Percentiles rank a stretch among this genome's conserved stretches.
Conservation (phyloP, 176 grass and related monocot genomes). For the Ampelocalamus luodianensis region DNA sequence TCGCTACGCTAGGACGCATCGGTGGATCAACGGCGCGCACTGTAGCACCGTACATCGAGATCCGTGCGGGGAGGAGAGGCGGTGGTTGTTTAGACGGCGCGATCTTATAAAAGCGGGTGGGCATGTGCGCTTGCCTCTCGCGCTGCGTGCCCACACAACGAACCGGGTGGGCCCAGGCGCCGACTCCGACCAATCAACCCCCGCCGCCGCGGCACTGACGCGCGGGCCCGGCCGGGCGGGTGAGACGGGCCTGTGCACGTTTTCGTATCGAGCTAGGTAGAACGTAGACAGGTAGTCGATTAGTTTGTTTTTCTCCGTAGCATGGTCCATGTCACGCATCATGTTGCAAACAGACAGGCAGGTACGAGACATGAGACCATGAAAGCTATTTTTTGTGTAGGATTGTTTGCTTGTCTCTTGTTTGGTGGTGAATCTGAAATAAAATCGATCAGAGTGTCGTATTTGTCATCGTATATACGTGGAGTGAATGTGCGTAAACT, state of each 20-base stretch:
- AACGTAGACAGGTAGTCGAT: not conserved
- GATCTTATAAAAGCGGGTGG: not conserved
- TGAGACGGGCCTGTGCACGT: not conserved
- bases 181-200: not conserved
- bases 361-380: not conserved
- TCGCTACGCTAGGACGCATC: no score
- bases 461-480: no score
- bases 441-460: no score
- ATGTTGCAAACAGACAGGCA: not conserved
- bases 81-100: not conserved
- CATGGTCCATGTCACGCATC: no score
- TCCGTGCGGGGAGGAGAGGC: not conserved
- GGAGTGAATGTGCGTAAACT: no score
- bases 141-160: not conserved
- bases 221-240: not conserved
- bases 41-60: not conserved
- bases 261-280: not conserved
- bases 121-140: not conserved
- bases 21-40: not conserved
- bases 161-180: not conserved
- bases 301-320: not conserved
- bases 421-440: no score
- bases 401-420: not conserved
- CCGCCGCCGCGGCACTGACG: not conserved
- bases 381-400: not conserved